phyloP scores from a whole-genome alignment of 768 basidiomycete genomes.

The Aureoboletus auriporus region DNA sequence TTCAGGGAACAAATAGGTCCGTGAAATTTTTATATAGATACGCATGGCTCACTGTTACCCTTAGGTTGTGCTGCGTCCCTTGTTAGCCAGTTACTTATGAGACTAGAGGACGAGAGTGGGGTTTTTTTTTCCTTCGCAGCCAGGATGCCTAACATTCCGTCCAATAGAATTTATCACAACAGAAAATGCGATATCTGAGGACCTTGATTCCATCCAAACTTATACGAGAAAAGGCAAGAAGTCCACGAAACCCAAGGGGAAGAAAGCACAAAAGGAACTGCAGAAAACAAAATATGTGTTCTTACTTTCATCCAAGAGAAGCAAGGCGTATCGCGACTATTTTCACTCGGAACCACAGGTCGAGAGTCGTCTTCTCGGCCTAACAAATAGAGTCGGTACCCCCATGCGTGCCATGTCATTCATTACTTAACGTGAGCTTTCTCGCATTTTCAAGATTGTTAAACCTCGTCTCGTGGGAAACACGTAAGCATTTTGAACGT shows the following conservation, averaged over 20 bases:
- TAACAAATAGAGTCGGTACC: constrained; percentile 51
- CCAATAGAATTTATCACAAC: constrained; percentile 57
- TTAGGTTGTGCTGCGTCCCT: constrained; percentile 52
- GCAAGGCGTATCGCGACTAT: constrained; percentile 57
- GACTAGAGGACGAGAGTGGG: constrained; percentile 68
- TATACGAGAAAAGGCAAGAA: constrained; percentile 38
- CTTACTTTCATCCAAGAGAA: constrained; percentile 42
- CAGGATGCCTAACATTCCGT: constrained; percentile 5
- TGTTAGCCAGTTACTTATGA: constrained; percentile 59
- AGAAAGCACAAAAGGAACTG: constrained; percentile 43
- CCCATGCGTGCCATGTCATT: neutral
- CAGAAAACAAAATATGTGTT: constrained; percentile 60
- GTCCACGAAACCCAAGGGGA: constrained; percentile 39
- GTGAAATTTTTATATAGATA: constrained; percentile 12
- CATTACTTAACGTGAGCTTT: neutral
- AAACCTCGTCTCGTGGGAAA: constrained; percentile 5
- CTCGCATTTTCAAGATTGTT: constrained; percentile 7
- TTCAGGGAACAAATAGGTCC: constrained; percentile 63
- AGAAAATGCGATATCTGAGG: constrained; percentile 44
- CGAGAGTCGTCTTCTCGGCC: constrained; percentile 59
- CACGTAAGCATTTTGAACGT: constrained; percentile 6
- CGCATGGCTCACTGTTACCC: constrained; percentile 7
- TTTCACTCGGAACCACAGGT: constrained; percentile 59
- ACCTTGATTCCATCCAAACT: constrained; percentile 41
- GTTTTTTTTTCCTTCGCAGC: neutral